phyloP scores from a whole-genome alignment of 2,329 filamentous ascomycete genomes.

The Colletotrichum sp. region DNA sequence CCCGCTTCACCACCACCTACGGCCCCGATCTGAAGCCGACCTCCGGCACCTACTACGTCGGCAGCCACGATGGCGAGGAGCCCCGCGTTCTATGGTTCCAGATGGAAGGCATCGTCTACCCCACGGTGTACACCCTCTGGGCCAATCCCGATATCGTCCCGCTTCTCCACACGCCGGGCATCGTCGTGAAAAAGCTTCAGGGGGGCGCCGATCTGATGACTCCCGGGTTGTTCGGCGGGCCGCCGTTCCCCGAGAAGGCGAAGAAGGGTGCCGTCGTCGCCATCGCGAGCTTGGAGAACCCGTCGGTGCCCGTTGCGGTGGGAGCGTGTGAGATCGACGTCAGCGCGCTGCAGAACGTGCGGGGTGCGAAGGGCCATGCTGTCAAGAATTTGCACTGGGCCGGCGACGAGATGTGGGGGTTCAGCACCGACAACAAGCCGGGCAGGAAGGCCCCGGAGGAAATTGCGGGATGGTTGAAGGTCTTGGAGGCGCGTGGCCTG shows the following conservation, averaged over 20 bases:
- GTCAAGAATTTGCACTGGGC: background rate
- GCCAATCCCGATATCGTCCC: background rate
- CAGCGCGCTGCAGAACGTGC: background rate
- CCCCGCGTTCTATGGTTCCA: background rate
- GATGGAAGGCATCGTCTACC: background rate
- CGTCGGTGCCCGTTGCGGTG: background rate
- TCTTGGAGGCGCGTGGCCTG: background rate
- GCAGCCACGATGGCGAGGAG: background rate
- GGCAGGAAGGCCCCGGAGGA: background rate
- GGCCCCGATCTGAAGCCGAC: background rate
- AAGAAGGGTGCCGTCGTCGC: background rate
- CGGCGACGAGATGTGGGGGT: background rate
- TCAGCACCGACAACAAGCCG: background rate
- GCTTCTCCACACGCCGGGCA: constrained; percentile 3
- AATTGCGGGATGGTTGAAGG: background rate
- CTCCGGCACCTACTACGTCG: background rate
- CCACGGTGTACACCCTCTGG: background rate
- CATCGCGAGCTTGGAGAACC: background rate
- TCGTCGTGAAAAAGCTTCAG: background rate
- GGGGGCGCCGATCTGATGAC: background rate
- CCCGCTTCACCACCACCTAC: background rate
- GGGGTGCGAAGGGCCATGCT: background rate
- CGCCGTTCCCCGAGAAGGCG: background rate
- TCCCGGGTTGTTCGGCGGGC: background rate
- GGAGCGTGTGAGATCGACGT: background rate